Percentiles rank a stretch among this genome's conserved stretches.
Evolutionary conservation across 345 rosid species (phyloP).

Genomic region (Turritis glabra): DNA sequence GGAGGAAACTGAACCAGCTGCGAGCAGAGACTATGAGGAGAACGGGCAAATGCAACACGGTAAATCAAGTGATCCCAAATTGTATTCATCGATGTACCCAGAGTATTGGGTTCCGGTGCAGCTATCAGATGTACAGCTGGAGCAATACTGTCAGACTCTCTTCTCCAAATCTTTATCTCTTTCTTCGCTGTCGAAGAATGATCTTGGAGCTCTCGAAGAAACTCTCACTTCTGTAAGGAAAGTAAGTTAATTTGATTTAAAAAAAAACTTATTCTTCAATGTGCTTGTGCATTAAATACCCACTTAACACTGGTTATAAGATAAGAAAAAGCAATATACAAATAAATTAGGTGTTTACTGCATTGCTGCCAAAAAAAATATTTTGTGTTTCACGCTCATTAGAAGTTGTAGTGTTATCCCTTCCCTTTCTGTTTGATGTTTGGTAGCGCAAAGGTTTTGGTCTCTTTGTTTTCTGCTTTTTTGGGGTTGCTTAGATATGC

Average conservation of each 20-base stretch:
- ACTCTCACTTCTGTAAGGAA: slow-evolving; percentile 59
- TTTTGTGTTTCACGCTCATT: slow-evolving; percentile 7
- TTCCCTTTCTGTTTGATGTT: slow-evolving; percentile 11
- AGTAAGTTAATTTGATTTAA: slow-evolving; percentile 47
- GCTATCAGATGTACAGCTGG: slow-evolving; percentile 81
- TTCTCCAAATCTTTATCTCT: slow-evolving; percentile 57
- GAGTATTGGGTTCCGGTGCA: slow-evolving; percentile 95
- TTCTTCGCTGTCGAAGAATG: slow-evolving; percentile 56
- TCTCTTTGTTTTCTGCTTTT: slow-evolving; percentile 14
- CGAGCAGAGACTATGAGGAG: slow-evolving; percentile 38
- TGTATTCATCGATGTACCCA: slow-evolving; percentile 48
- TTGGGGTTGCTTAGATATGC: slow-evolving; percentile 23
- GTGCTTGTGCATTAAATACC: not conserved
- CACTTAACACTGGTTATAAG: slow-evolving; percentile 3
- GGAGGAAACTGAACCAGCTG: slow-evolving; percentile 47
- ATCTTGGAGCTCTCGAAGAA: slow-evolving; percentile 60
- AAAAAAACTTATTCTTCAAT: slow-evolving; percentile 3
- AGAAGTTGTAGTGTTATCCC: slow-evolving; percentile 19
- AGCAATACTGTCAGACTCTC: slow-evolving; percentile 82
- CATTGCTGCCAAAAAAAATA: slow-evolving; percentile 11
- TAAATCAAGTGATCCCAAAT: slow-evolving; percentile 45
- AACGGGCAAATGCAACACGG: slow-evolving; percentile 25
- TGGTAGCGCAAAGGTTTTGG: slow-evolving; percentile 5
- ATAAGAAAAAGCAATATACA: not conserved
- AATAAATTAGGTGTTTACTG: slow-evolving; percentile 13